Base-by-base conservation (phyloP, 257 asterid species). In the Plantago major region DNA sequence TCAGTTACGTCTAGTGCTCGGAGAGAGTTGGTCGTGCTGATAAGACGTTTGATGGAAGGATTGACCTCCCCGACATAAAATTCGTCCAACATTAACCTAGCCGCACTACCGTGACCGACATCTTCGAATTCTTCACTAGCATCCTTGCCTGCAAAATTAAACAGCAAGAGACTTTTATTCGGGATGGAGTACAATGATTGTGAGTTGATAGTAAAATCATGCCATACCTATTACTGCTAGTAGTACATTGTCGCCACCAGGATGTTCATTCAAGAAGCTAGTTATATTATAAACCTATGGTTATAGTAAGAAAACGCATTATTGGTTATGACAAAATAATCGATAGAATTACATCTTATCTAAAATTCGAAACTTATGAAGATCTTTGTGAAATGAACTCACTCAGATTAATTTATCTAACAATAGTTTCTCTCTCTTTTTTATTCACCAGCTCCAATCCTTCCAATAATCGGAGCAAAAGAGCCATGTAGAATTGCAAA, bases 71-170 rank as follows among this genome's bases (percentile, higher is more conserved):
- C 89, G 0, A 78, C 72, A 45, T 79, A 88, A 70, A 77, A 88
- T 56, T 88, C 96, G 18, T 88, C 96, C 52, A 88, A 66, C 94
- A 88, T 88, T 63, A 88, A 62, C 67, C 92, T 74, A 17, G 96
- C 95, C 2, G 89, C 83, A 54, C 96, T 88, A 0, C 96, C 96
- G 65, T 85, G 96, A 0, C 96, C 95, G 22, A 78, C 89, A 13
- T 78, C 85, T 78, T 88, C 96, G 49, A 88, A 88, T 61, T 85
- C 91, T 48, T 85, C 81, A 50, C 92, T 85, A 37, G 88, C 92
- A 58, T 85, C 96, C 67, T 70, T 81, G 0, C 95, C 96, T 88
- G 40, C 40, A 50, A 11, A 52, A 33, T 42, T 12, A 14, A 42
- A 6, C 10, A 52, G 11, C 40, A 4, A 33, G 40, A 33, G 7